Percentiles rank a stretch among this genome's conserved stretches.
phyloP scores from a whole-genome alignment of 176 grass and related monocot species.

The Puya raimondii region DNA sequence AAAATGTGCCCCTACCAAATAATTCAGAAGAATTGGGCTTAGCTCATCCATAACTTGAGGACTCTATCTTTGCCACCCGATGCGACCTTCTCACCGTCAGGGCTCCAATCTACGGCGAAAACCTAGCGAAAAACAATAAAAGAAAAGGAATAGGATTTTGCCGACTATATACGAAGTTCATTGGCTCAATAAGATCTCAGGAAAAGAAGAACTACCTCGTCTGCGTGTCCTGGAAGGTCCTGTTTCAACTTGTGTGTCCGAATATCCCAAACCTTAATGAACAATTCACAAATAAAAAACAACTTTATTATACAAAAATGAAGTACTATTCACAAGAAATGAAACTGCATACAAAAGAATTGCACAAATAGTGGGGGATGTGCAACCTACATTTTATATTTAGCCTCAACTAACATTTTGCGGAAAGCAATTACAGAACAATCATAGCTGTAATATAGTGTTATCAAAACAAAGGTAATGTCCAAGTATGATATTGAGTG shows the following conservation, averaged over 20 bases:
- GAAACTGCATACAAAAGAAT: background rate
- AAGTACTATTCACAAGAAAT: background rate
- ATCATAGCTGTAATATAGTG: too few species aligned
- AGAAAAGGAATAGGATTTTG: background rate
- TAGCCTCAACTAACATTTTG: too few species aligned
- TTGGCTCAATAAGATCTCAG: background rate
- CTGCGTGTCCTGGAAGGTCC: conserved; percentile 49
- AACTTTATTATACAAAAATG: background rate
- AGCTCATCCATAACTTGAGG: conserved; percentile 94
- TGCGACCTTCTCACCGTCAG: conserved; percentile 70
- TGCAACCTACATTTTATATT: too few species aligned
- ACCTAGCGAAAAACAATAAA: conserved; percentile 11
- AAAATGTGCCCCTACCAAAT: too few species aligned
- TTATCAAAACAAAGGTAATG: too few species aligned
- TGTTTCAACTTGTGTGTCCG: conserved; percentile 51
- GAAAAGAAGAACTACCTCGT: conserved; percentile 31
- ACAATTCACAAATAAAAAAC: background rate
- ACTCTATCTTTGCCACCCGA: conserved; percentile 84
- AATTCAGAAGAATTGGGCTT: background rate
- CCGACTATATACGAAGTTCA: background rate
- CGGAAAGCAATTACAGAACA: too few species aligned
- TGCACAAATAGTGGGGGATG: too few species aligned
- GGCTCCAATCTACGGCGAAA: conserved; percentile 42
- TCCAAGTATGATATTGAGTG: too few species aligned
- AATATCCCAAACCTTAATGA: conserved; percentile 46